Conservation (phyloP, 1,139 yeast species). For the Saccharomyces hybrid region DNA sequence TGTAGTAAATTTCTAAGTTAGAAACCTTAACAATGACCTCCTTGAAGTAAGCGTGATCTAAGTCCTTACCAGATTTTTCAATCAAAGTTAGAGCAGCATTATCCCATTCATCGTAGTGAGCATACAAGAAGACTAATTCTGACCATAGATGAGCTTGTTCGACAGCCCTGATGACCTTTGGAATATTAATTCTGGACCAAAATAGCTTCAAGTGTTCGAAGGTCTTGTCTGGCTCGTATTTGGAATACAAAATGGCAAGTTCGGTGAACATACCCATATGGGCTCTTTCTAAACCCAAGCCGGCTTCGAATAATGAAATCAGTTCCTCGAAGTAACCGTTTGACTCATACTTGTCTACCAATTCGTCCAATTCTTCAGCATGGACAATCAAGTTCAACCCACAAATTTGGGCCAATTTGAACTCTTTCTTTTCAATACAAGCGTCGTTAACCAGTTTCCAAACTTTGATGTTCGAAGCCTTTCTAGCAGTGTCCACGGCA, state of each 20-base stretch:
- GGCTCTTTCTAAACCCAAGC: constrained; percentile 94
- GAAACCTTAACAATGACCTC: constrained; percentile 93
- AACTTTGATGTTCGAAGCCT: constrained; percentile 86
- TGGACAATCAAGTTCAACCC: constrained; percentile 95
- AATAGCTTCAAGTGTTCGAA: constrained; percentile 95
- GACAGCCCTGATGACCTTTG: constrained; percentile 91
- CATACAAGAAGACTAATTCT: constrained; percentile 89
- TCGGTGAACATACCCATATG: constrained; percentile 99
- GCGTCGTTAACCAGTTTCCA: constrained; percentile 98
- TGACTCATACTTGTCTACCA: constrained; percentile 79
- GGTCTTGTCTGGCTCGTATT: constrained; percentile 83
- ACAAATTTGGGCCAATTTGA: constrained; percentile 96
- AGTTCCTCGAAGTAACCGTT: constrained; percentile 90
- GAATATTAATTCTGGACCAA: constrained; percentile 98
- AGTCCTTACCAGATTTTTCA: constrained; percentile 87
- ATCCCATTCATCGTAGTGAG: constrained; percentile 99
- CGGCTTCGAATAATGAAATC: constrained; percentile 88
- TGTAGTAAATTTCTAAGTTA: constrained; percentile 92
- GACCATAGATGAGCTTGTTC: constrained; percentile 95
- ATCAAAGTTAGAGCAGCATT: constrained; percentile 98
- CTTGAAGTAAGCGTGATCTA: constrained; percentile 90
- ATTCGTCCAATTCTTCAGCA: constrained; percentile 92
- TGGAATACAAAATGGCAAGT: constrained; percentile 82
- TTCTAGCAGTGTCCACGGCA: constrained; percentile 98
- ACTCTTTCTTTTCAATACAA: constrained; percentile 90